phyloP scores from a whole-genome alignment of 192 early-diverging fungal species.

The Podila epicladia region DNA sequence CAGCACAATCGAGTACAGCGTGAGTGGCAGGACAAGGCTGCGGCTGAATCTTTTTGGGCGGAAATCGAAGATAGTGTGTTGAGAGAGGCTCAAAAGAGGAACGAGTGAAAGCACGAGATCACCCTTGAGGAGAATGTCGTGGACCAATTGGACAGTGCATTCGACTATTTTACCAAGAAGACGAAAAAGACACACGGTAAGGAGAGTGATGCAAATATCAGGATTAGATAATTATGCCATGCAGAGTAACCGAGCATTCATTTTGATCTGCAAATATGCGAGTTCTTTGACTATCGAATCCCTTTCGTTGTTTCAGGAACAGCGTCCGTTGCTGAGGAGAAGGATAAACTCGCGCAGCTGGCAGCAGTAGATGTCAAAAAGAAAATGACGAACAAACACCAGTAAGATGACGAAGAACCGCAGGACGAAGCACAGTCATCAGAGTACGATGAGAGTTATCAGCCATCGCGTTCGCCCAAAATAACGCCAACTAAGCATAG shows the following conservation, averaged over 20 bases:
- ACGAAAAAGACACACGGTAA: conserved; percentile 8
- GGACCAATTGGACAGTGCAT: conserved; percentile 13
- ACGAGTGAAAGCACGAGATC: conserved; percentile 17
- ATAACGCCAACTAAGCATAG: too few species aligned
- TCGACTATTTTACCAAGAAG: conserved; percentile 16
- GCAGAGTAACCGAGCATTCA: too few species aligned
- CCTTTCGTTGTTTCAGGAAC: neutral
- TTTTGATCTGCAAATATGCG: neutral
- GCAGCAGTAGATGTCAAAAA: too few species aligned
- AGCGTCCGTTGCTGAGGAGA: too few species aligned
- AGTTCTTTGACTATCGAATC: neutral
- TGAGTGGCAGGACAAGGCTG: conserved; percentile 7
- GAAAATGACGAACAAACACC: too few species aligned
- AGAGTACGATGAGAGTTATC: too few species aligned
- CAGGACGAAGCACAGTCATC: too few species aligned
- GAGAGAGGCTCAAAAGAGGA: conserved; percentile 10
- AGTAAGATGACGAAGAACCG: too few species aligned
- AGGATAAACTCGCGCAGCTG: too few species aligned
- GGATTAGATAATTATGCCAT: neutral
- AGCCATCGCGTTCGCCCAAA: too few species aligned
- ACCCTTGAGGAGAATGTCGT: conserved; percentile 15
- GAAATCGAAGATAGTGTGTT: conserved; percentile 11
- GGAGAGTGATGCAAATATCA: neutral
- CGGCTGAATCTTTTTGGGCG: conserved; percentile 10
- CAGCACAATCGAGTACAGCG: conserved; percentile 12